These are phyloP conservation scores for Psilocybe cubensis DNA, from an alignment of 768 basidiomycete species.

Conservation along the genomic window DNA sequence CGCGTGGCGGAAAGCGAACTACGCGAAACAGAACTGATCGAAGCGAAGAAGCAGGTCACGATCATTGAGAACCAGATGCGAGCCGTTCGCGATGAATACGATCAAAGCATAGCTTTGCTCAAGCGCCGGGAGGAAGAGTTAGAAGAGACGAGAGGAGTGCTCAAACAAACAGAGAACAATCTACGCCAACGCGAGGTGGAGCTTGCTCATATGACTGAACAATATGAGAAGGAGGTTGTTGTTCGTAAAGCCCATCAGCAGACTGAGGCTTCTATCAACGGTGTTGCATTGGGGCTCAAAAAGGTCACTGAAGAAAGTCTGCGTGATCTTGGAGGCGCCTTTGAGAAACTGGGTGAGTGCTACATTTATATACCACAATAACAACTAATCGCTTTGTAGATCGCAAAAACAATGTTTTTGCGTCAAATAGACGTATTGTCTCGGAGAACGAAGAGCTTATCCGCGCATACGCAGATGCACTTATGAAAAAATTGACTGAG, in stretches of 20 bases:
- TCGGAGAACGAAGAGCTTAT: conserved; percentile 64
- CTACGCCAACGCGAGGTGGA: conserved; percentile 60
- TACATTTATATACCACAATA: not conserved
- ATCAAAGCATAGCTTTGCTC: conserved; percentile 81
- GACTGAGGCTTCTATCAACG: conserved; percentile 71
- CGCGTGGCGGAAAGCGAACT: conserved; percentile 78
- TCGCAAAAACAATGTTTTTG: conserved; percentile 68
- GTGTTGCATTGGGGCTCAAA: conserved; percentile 73
- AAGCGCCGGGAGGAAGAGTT: conserved; percentile 80
- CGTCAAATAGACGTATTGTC: conserved; percentile 68
- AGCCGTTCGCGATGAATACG: conserved; percentile 86
- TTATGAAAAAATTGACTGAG: conserved; percentile 62
- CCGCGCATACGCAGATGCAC: conserved; percentile 49
- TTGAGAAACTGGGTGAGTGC: conserved; percentile 80
- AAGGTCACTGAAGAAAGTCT: conserved; percentile 68
- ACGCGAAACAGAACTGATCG: conserved; percentile 75
- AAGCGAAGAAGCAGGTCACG: conserved; percentile 81
- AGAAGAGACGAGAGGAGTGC: conserved; percentile 55
- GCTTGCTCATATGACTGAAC: conserved; percentile 56
- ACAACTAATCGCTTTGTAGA: conserved; percentile 46
- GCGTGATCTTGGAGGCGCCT: conserved; percentile 69
- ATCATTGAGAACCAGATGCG: conserved; percentile 83
- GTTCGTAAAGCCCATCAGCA: conserved; percentile 78
- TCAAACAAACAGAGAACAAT: conserved; percentile 54
- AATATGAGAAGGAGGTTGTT: conserved; percentile 79